Evolutionary conservation across 2,329 filamentous ascomycete genomes (phyloP).

Genomic region (Aspergillus sp.): DNA sequence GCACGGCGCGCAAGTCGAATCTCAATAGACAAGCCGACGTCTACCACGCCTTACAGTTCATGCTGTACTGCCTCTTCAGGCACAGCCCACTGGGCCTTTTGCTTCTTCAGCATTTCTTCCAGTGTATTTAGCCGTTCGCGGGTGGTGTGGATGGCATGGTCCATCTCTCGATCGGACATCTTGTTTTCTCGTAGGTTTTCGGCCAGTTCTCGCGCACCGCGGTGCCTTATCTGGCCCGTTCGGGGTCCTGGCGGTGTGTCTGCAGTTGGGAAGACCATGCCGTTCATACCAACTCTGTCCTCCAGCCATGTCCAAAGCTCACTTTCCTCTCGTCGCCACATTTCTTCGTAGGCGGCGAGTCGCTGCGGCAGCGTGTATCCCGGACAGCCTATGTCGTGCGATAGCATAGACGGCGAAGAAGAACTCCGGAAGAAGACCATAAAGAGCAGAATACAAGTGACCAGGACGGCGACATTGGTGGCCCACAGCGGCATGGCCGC

Average conservation of each 20-base stretch:
- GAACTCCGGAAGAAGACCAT: conserved; percentile 59
- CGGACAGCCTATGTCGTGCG: conserved; percentile 27
- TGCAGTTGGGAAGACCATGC: conserved; percentile 30
- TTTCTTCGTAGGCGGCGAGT: conserved; percentile 78
- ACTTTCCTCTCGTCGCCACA: conserved; percentile 80
- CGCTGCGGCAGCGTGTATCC: conserved; percentile 51
- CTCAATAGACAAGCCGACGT: too few relatives aligned
- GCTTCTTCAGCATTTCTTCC: conserved; percentile 60
- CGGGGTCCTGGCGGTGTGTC: conserved; percentile 24
- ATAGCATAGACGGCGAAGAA: conserved; percentile 26
- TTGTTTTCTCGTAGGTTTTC: conserved; percentile 52
- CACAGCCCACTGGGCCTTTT: conserved; percentile 28
- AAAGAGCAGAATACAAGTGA: conserved; percentile 64
- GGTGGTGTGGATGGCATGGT: conserved; percentile 73
- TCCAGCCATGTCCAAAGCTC: conserved; percentile 92
- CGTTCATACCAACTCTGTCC: conserved; percentile 67
- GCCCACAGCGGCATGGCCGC: conserved; percentile 63
- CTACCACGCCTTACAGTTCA: conserved; percentile 20
- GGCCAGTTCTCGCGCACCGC: conserved; percentile 41
- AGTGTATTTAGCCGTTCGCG: conserved; percentile 73
- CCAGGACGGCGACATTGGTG: conserved; percentile 65
- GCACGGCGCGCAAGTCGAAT: too few relatives aligned
- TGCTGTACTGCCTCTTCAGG: conserved; percentile 11
- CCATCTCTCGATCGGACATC: conserved; percentile 65
- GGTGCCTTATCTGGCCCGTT: conserved; percentile 33